A percentile compares a stretch with the other conserved stretches of the same genome.
Evolutionary conservation across 495 filamentous ascomycete genomes (phyloP).

Genomic region (Amniculicola lignicola): DNA sequence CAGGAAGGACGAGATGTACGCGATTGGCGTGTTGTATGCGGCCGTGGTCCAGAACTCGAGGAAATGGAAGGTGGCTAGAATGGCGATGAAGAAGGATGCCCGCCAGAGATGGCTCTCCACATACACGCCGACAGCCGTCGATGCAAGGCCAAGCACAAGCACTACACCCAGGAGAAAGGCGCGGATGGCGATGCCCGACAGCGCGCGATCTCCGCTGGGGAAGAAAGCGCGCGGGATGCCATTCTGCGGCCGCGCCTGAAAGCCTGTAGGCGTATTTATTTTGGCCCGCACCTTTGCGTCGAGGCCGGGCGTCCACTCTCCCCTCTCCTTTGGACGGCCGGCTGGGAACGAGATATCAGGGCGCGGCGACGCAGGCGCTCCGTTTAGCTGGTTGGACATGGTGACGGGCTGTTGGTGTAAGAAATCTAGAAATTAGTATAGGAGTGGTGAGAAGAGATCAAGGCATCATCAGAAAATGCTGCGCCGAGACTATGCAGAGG

Average conservation of each 20-base stretch:
- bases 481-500: background rate
- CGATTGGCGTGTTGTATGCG: constrained; percentile 70
- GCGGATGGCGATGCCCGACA: constrained; percentile 75
- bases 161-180: constrained; percentile 57
- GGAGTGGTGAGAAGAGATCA: background rate
- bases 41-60: constrained; percentile 93
- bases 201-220: constrained; percentile 47
- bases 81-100: constrained; percentile 70
- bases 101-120: constrained; percentile 66
- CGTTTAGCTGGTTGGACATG: constrained; percentile 5
- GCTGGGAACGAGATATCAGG: constrained; percentile 32
- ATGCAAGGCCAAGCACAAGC: constrained; percentile 45
- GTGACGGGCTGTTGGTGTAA: background rate
- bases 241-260: constrained; percentile 4
- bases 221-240: constrained; percentile 26
- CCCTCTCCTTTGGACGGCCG: constrained; percentile 16
- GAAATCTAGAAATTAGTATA: too few relatives aligned
- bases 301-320: constrained; percentile 23
- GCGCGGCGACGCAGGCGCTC: constrained; percentile 13
- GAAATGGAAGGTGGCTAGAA: constrained; percentile 85
- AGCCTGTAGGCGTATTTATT: constrained; percentile 20
- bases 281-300: constrained; percentile 29
- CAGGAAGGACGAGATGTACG: constrained; percentile 71
- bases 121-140: constrained; percentile 45
- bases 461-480: background rate